Conservation (phyloP, 495 filamentous ascomycete genomes). For the Mytilinidion resinicola region DNA sequence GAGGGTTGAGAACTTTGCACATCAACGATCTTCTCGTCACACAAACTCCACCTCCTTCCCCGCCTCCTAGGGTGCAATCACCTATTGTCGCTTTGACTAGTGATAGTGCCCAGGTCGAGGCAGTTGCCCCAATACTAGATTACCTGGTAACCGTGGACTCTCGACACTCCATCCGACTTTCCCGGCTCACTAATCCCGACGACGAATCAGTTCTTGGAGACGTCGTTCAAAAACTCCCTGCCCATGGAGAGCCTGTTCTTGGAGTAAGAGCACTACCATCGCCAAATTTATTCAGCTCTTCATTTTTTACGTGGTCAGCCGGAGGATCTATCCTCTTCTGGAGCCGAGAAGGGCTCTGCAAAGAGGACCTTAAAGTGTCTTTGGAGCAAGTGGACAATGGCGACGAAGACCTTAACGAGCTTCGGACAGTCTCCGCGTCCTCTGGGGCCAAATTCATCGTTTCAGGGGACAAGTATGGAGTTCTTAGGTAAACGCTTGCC, state of each 20-base stretch:
- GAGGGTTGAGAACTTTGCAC: constrained; percentile 22
- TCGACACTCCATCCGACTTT: constrained; percentile 57
- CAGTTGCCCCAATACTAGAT: constrained; percentile 54
- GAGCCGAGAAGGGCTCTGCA: constrained; percentile 64
- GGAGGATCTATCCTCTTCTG: constrained; percentile 75
- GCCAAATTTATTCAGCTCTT: constrained; percentile 52
- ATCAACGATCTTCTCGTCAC: constrained; percentile 10
- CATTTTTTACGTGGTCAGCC: constrained; percentile 83
- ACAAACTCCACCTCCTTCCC: constrained; percentile 25
- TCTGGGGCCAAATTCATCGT: constrained; percentile 58
- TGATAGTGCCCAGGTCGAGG: constrained; percentile 36
- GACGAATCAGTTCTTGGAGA: constrained; percentile 25
- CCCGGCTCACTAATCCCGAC: constrained; percentile 16
- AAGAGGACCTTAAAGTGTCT: constrained; percentile 54
- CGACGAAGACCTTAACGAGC: constrained; percentile 61
- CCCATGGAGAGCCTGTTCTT: constrained; percentile 70
- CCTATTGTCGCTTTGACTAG: constrained; percentile 11
- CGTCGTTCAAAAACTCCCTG: constrained; percentile 47
- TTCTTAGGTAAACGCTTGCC: constrained; percentile 56
- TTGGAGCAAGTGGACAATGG: constrained; percentile 56
- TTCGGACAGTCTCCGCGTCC: constrained; percentile 61
- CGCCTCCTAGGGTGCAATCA: constrained; percentile 18
- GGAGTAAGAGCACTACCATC: constrained; percentile 60
- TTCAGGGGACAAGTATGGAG: constrained; percentile 77
- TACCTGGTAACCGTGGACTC: constrained; percentile 71